Conservation (phyloP, 2,329 filamentous ascomycete genomes). For the Amylocarpus encephaloides region DNA sequence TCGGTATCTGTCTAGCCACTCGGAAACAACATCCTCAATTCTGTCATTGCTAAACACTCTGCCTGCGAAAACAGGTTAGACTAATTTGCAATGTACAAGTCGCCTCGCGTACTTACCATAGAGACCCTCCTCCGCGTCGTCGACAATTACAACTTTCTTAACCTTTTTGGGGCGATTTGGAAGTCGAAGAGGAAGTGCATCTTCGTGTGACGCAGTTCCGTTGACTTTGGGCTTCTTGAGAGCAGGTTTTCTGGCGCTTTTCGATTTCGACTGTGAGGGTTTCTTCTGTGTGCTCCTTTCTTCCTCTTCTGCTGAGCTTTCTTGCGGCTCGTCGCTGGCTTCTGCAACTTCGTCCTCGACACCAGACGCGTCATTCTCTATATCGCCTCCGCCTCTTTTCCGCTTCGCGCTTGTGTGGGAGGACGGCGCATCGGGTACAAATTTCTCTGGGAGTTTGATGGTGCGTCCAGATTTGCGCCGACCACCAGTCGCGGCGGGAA, state of each 20-base stretch:
- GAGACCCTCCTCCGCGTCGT: constrained; percentile 23
- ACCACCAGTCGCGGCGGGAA: constrained; percentile 42
- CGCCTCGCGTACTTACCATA: constrained; percentile 24
- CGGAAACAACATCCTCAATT: constrained; percentile 50
- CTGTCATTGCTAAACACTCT: constrained; percentile 57
- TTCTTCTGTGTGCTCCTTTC: constrained; percentile 34
- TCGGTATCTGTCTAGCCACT: constrained; percentile 55
- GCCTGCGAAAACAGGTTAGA: constrained; percentile 38
- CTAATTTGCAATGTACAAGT: not conserved
- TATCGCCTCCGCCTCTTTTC: constrained; percentile 44
- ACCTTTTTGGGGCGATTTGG: constrained; percentile 29
- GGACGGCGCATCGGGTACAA: constrained; percentile 42
- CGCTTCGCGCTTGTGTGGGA: constrained; percentile 46
- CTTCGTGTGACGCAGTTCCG: constrained; percentile 47
- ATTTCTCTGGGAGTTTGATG: constrained; percentile 54
- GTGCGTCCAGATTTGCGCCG: constrained; percentile 66
- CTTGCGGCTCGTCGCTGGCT: constrained; percentile 35
- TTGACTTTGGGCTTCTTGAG: constrained; percentile 60
- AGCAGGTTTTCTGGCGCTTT: constrained; percentile 46
- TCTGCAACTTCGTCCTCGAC: constrained; percentile 40
- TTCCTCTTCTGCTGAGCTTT: constrained; percentile 42
- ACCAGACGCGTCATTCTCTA: constrained; percentile 42
- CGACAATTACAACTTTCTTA: constrained; percentile 42
- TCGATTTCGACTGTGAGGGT: constrained; percentile 26
- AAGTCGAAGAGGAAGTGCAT: constrained; percentile 43